Base-by-base conservation (phyloP, 73 alveolate genomes). In the Durusdinium trenchii region DNA sequence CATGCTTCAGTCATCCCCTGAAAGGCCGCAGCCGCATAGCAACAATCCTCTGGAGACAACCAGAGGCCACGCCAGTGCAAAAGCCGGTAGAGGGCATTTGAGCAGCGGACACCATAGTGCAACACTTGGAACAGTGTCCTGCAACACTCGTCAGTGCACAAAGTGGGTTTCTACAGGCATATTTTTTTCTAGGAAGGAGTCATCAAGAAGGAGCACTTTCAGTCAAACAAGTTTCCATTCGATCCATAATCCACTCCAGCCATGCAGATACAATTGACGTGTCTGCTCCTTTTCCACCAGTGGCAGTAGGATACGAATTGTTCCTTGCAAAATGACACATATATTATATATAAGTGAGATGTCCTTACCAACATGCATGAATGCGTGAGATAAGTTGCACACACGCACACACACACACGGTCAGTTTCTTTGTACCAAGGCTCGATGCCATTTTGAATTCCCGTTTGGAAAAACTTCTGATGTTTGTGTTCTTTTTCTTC, bases 261-360 rank as follows among this genome's bases (percentile, higher is more conserved):
- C 96, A 89, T 1, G 85, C 46, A 64, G 50, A 32, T 26, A 89
- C 23, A 47, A 89, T 28, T 6, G 86, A 64, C 1, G 96, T 89
- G 52, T 89, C 96, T 35, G 96, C 96, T 7, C 96, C 96, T 36
- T 71, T 62, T 2, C 96, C 96, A 4, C 96, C 96, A 28, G 54
- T 43, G 26, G 84, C 42, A 2, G 85, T 38, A 6, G 96, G 96
- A 30, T 45, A 89, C 1, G 7, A 50, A 16, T 61, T 47, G 67
- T 61, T 64, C 96, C 96, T 89, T 42, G 61, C 62, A 78, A 28
- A 75, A n/a, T n/a, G n/a, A n/a, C n/a, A n/a, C n/a, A n/a, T n/a
- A n/a, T n/a, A n/a, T n/a, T n/a, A n/a, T n/a, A n/a, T n/a, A n/a
- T n/a, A n/a, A n/a, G n/a, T n/a, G n/a, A n/a, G n/a, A n/a, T n/a